phyloP scores from a whole-genome alignment of 2,329 filamentous ascomycete genomes.

The Trichoderma simmonsii region DNA sequence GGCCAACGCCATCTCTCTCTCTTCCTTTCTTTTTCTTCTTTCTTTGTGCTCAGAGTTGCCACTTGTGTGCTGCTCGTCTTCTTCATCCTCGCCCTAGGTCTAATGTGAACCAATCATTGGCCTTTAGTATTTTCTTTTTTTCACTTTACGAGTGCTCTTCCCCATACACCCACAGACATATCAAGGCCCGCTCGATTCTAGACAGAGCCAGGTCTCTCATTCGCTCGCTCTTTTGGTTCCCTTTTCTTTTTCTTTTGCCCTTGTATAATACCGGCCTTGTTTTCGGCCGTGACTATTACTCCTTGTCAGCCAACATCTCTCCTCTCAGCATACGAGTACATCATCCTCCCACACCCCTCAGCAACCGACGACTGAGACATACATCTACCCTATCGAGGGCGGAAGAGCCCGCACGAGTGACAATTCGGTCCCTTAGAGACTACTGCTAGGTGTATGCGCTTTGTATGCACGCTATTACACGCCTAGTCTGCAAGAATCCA shows the following conservation, averaged over 20 bases:
- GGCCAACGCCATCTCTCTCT: not conserved
- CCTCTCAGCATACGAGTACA: not conserved
- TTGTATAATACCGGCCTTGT: not conserved
- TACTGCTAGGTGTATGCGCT: not conserved
- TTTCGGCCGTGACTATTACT: not conserved
- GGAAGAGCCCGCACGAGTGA: not conserved
- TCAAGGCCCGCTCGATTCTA: not conserved
- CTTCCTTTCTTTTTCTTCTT: not conserved
- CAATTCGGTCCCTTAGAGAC: not conserved
- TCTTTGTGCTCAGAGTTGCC: not conserved
- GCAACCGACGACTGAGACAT: constrained; percentile 14
- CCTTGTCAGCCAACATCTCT: not conserved
- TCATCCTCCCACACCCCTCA: not conserved
- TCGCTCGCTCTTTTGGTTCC: not conserved
- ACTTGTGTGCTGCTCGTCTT: not conserved
- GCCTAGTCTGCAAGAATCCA: not conserved
- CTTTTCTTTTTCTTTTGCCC: not conserved
- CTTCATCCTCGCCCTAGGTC: not conserved
- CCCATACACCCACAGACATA: not conserved
- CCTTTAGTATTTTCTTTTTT: not conserved
- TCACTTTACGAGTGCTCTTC: not conserved
- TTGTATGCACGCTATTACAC: not conserved
- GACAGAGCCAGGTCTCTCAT: not conserved
- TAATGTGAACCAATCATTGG: not conserved
- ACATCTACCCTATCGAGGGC: constrained; percentile 18